These are phyloP conservation scores for Globisporangium radiosum DNA, from an alignment of 352 stramenopile species.

Conservation along the genomic window DNA sequence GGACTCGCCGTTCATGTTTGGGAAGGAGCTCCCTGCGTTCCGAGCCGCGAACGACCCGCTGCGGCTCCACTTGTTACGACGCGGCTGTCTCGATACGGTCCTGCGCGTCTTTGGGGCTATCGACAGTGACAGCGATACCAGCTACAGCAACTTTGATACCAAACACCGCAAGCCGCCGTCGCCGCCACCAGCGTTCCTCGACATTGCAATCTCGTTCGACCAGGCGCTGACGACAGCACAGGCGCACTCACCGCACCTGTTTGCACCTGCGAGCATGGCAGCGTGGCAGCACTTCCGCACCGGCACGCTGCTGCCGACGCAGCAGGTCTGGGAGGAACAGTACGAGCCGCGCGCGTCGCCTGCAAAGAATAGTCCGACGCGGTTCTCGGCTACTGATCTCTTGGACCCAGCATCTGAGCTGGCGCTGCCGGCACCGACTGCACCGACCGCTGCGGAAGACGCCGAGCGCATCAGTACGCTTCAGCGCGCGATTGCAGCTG, in stretches of 20 bases:
- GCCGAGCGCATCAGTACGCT: slow-evolving; percentile 9
- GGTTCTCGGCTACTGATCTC: slow-evolving; percentile 3
- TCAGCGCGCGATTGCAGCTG: slow-evolving; percentile 10
- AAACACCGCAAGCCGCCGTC: slow-evolving; percentile 10
- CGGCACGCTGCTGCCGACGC: slow-evolving; percentile 41
- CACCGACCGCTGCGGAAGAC: slow-evolving; percentile 3
- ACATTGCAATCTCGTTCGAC: slow-evolving; percentile 72
- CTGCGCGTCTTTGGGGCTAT: slow-evolving; percentile 22
- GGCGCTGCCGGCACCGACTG: neutral
- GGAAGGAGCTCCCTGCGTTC: slow-evolving; percentile 62
- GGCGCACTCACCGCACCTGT: slow-evolving; percentile 47
- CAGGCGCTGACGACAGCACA: slow-evolving; percentile 57
- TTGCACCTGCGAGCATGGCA: slow-evolving; percentile 22
- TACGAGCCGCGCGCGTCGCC: slow-evolving; percentile 18
- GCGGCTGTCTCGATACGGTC: slow-evolving; percentile 36
- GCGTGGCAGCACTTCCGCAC: slow-evolving; percentile 48
- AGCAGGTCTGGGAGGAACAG: slow-evolving; percentile 64
- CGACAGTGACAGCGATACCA: too few relatives aligned
- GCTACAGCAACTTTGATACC: neutral
- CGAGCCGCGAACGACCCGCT: slow-evolving; percentile 44
- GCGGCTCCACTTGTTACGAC: slow-evolving; percentile 45
- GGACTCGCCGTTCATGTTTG: slow-evolving; percentile 76
- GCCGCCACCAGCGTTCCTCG: slow-evolving; percentile 47
- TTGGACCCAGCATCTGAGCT: slow-evolving; percentile 5
- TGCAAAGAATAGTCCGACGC: neutral